A percentile compares a stretch with the other conserved stretches of the same genome.
These are phyloP conservation scores for Venturia pyrina DNA, from an alignment of 2,329 filamentous ascomycete genomes.

Conservation along the genomic window DNA sequence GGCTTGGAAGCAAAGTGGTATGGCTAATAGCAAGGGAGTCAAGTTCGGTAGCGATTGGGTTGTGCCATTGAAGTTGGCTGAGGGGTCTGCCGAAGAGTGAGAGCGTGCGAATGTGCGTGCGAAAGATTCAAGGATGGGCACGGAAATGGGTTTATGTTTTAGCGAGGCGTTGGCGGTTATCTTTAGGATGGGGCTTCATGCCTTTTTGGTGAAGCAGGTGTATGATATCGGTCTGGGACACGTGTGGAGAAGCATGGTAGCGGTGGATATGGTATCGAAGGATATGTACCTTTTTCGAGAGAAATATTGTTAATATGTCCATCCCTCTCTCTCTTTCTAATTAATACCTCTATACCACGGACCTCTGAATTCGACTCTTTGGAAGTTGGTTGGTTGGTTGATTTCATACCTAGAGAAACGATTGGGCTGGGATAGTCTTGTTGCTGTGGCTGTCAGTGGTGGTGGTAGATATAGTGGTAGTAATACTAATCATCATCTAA, in stretches of 20 bases:
- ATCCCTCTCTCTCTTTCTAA: no score
- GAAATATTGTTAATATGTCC: no score
- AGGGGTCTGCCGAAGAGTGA: constrained; percentile 14
- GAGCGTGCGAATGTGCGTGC: not conserved
- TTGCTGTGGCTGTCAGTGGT: no score
- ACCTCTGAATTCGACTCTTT: no score
- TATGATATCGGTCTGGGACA: not conserved
- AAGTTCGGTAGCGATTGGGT: constrained; percentile 87
- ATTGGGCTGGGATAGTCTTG: no score
- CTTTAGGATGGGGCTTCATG: not conserved
- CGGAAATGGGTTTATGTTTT: not conserved
- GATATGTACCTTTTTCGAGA: no score
- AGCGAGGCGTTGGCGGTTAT: not conserved
- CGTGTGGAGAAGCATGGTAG: not conserved
- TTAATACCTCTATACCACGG: no score
- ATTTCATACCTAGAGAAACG: no score
- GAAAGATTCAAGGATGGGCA: no score
- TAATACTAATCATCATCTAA: no score
- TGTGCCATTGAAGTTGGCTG: constrained; percentile 49
- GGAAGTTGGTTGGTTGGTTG: no score
- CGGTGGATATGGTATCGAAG: not conserved
- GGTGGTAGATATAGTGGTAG: no score
- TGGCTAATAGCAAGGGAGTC: constrained; percentile 70
- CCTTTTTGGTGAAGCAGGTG: not conserved
- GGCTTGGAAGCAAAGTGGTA: constrained; percentile 77